phyloP scores from a whole-genome alignment of 2,329 filamentous ascomycete genomes.

The Phoma herbarum region DNA sequence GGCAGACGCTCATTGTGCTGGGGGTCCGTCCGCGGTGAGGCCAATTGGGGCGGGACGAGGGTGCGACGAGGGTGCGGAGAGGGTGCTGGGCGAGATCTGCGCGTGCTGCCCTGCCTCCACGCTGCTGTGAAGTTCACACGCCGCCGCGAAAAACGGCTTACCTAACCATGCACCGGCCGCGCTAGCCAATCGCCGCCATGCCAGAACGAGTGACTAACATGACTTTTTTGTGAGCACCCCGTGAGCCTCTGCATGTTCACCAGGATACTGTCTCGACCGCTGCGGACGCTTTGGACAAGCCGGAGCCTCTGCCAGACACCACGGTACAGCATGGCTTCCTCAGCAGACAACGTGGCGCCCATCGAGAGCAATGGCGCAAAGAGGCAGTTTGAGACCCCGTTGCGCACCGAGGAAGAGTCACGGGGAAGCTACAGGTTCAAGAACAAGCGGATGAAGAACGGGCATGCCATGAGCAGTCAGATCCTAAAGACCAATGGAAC shows the following conservation, averaged over 20 bases:
- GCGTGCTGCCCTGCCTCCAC: slow-evolving; percentile 5
- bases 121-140: slow-evolving; percentile 7
- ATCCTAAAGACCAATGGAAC: slow-evolving; percentile 54
- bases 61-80: background rate
- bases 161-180: slow-evolving; percentile 27
- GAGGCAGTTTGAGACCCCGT: slow-evolving; percentile 44
- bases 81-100: slow-evolving; percentile 13
- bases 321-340: slow-evolving; percentile 46
- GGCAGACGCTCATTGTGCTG: slow-evolving; percentile 54
- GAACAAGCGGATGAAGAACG: slow-evolving; percentile 60
- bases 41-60: slow-evolving; percentile 9
- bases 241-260: slow-evolving; percentile 32
- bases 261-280: slow-evolving; percentile 34
- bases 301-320: slow-evolving; percentile 23
- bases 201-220: slow-evolving; percentile 38
- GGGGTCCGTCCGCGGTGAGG: slow-evolving; percentile 14
- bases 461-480: slow-evolving; percentile 46
- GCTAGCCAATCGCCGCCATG: slow-evolving; percentile 39
- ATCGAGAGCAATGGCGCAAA: slow-evolving; percentile 47
- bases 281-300: slow-evolving; percentile 36
- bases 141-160: slow-evolving; percentile 32
- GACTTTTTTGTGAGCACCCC: slow-evolving; percentile 27
- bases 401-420: slow-evolving; percentile 46
- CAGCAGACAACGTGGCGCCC: slow-evolving; percentile 42
- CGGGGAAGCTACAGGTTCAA: slow-evolving; percentile 52